Evolutionary conservation across 108 stramenopile genomes (phyloP), one percentile per base, ranked within the genome.

Genomic region (Schizochytrium sp.): DNA sequence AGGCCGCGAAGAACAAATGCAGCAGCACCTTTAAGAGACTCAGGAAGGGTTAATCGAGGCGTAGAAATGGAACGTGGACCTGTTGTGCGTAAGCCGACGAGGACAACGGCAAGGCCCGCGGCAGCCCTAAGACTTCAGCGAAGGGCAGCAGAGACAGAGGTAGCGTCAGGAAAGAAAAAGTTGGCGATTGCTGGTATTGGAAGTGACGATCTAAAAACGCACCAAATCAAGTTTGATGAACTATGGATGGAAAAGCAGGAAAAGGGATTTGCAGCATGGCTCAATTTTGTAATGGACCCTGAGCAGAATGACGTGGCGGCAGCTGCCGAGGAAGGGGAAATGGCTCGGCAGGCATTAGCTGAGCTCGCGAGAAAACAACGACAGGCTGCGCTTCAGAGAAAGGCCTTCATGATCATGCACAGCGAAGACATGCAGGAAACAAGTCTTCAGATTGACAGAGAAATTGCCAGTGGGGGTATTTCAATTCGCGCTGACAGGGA

Each of bases 401-500:
- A n/a, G 5, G 47, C 76, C 76, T 83, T 55, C 55, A 40, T 55
- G 5, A 50, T 83, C 53, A 55, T 55, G 50, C 76, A 83, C 3
- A 55, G 10, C 47, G n/a, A 47, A 5, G 76, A 83, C 50, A 55
- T 83, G 76, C 50, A 83, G 53, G 53, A 0, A 47, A 55, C 53
- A 5, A 55, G 50, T 28, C 53, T 83, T 8, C 47, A 83, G 15
- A 55, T 83, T 50, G 76, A 83, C 53, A 47, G 76, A 47, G 76
- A 83, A 42, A 83, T 83, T 83, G 76, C 76, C 17, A 83, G 76
- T 50, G 76, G 76, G 5, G 76, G 76, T 40, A 83, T 98, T 17
- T 72, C 94, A 10, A 95, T 97, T 72, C 72, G 97, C 42, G 88
- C 91, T 15, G 97, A 98, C 90, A 92, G 95, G 3, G 96, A 97